Base-by-base conservation (phyloP, 2,329 filamentous ascomycete species). In the Kalmusia sp. region DNA sequence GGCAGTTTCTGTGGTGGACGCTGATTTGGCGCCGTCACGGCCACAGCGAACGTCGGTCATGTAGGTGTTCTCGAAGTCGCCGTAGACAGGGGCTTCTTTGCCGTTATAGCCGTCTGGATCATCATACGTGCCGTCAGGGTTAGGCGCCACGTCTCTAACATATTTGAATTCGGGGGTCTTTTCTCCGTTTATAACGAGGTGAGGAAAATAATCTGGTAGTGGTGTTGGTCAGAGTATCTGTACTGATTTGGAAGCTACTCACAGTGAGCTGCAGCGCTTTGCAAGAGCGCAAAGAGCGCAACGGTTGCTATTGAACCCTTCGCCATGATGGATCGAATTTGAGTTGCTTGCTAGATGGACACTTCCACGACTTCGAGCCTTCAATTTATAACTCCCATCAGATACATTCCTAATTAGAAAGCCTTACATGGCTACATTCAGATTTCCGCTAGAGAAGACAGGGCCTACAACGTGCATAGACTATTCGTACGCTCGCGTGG, bases 161-260 rank as follows among this genome's bases (percentile, higher is more conserved):
- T 48, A 55, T 55, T 55, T 55, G 28, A 51, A 55, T 28, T 51
- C 43, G 8, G 53, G 53, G 6, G 49, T 49, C 14, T 5, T 38
- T 17, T 37, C 52, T 7, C 45, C 49, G 22, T 55, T 55, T 9
- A 55, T 37, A 28, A 55, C 38, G 19, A 55, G 48, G 27, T 52
- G 49, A 7, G 49, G 49, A 31, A 55, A 55, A n/a, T 44, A 52
- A 17, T 55, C 52, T 51, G 15, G 25, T 27, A 22, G 14, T n/a
- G n/a, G n/a, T n/a, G n/a, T 9, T 38, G 9, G 38, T 54, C 24
- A 52, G 35, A 9, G 38, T 33, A 12, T 19, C n/a, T 28, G 25
- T 2, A 7, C 21, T 12, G 6, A 11, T n/a, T 17, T 5, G 19
- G 22, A 15, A 14, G 11, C 12, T 6, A 17, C 14, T 38, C 44